Conservation (phyloP, 805 yeast genomes). For the Hanseniaspora clermontiae region DNA sequence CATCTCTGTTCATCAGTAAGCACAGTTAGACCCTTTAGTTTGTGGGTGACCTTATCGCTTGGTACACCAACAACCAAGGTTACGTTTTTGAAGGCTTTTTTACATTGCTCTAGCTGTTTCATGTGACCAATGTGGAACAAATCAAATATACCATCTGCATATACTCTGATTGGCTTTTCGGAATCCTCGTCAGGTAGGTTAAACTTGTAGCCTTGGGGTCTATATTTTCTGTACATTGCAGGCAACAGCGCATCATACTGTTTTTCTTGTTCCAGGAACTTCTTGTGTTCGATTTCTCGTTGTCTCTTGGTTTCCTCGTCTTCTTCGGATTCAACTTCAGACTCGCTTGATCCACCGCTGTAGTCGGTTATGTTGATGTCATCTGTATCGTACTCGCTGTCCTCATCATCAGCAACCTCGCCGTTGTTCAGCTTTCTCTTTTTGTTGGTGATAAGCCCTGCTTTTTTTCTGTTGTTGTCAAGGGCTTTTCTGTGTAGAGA, state of each 20-base stretch:
- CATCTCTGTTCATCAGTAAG: slow-evolving; percentile 75
- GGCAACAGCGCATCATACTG: slow-evolving; percentile 54
- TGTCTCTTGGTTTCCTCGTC: slow-evolving; percentile 11
- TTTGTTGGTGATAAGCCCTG: slow-evolving; percentile 1
- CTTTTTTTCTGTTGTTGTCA: slow-evolving; percentile 10
- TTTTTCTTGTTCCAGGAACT: slow-evolving; percentile 37
- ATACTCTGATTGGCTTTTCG: slow-evolving; percentile 80
- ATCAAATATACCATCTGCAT: slow-evolving; percentile 97
- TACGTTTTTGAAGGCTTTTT: slow-evolving; percentile 77
- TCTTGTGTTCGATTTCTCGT: slow-evolving; percentile 11
- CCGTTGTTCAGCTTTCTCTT: slow-evolving; percentile 11
- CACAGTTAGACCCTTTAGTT: slow-evolving; percentile 85
- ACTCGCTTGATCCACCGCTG: slow-evolving; percentile 3
- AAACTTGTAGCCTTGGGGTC: slow-evolving; percentile 68
- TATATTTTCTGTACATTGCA: slow-evolving; percentile 55
- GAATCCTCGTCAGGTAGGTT: slow-evolving; percentile 59
- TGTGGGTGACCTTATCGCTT: slow-evolving; percentile 79
- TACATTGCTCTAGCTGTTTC: slow-evolving; percentile 95
- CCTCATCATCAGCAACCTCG: not conserved
- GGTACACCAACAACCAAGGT: slow-evolving; percentile 85
- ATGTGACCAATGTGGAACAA: slow-evolving; percentile 93
- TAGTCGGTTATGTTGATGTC: slow-evolving; percentile 18
- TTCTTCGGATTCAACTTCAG: slow-evolving; percentile 9
- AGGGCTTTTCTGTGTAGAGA: slow-evolving; percentile 9
- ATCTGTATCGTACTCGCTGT: slow-evolving; percentile 26